A percentile compares a stretch with the other conserved stretches of the same genome.
Evolutionary conservation across 2,329 filamentous ascomycete genomes (phyloP).

Genomic region (Ophiocordyceps robertsii): DNA sequence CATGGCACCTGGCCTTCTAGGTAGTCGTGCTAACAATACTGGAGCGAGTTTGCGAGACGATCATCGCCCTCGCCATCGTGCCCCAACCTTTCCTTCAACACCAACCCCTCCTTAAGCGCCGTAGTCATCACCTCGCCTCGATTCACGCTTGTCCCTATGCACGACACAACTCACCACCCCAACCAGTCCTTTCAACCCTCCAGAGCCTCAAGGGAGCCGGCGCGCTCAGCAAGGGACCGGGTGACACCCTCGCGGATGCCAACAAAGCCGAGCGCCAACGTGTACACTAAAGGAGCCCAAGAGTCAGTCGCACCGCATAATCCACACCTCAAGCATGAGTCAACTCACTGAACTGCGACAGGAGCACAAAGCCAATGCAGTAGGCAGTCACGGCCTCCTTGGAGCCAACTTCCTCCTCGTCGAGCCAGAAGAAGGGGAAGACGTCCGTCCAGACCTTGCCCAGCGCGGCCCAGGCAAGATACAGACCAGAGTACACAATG

Average conservation of each 20-base stretch:
- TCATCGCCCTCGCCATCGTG: background rate
- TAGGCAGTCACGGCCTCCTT: slow-evolving; percentile 30
- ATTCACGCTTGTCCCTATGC: background rate
- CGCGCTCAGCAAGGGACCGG: slow-evolving; percentile 11
- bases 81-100: background rate
- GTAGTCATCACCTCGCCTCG: background rate
- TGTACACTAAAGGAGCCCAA: slow-evolving; percentile 23
- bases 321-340: background rate
- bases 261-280: slow-evolving; percentile 34
- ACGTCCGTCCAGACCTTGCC: slow-evolving; percentile 31
- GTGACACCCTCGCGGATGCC: slow-evolving; percentile 31
- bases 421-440: slow-evolving; percentile 37
- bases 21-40: background rate
- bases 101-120: background rate
- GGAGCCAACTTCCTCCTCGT: slow-evolving; percentile 27
- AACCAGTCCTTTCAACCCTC: slow-evolving; percentile 1
- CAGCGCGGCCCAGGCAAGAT: slow-evolving; percentile 35
- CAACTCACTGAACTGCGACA: slow-evolving; percentile 31
- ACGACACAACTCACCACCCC: background rate
- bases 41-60: background rate
- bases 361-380: slow-evolving; percentile 28
- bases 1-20: background rate
- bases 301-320: background rate
- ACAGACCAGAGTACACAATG: slow-evolving; percentile 25
- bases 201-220: slow-evolving; percentile 5